Evolutionary conservation across 306 rosid genomes (phyloP).

Genomic region (Alnus rubra): DNA sequence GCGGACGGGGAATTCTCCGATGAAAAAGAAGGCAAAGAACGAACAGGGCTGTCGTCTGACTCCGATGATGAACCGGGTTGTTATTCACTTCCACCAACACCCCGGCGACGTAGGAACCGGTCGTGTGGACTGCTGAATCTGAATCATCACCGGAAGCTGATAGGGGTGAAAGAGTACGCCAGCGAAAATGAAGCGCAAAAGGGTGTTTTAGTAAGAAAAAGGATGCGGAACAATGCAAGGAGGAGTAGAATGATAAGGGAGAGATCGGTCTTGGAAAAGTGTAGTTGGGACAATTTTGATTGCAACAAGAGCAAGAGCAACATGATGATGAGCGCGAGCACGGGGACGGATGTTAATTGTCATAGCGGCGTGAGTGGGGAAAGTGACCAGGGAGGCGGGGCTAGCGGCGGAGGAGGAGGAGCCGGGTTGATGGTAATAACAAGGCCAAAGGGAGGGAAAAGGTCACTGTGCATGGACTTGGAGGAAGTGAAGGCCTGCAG

Average conservation of each 20-base stretch:
- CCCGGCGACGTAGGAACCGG: slow-evolving; percentile 33
- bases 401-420: slow-evolving; percentile 26
- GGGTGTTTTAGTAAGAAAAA: background rate
- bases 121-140: background rate
- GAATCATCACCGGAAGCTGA: background rate
- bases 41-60: slow-evolving; percentile 34
- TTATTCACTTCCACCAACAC: slow-evolving; percentile 64
- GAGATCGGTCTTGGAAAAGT: slow-evolving; percentile 7
- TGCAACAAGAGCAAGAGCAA: slow-evolving; percentile 9
- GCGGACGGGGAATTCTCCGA: slow-evolving; percentile 52
- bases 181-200: slow-evolving; percentile 60
- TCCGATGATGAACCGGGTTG: slow-evolving; percentile 58
- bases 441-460: slow-evolving; percentile 74
- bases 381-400: slow-evolving; percentile 43
- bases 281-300: slow-evolving; percentile 9
- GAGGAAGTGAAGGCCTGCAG: slow-evolving; percentile 90
- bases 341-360: slow-evolving; percentile 10
- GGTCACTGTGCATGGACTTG: slow-evolving; percentile 69
- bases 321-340: background rate
- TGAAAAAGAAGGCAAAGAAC: slow-evolving; percentile 27
- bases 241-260: slow-evolving; percentile 32
- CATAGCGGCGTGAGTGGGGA: slow-evolving; percentile 39
- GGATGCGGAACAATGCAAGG: slow-evolving; percentile 11
- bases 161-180: slow-evolving; percentile 43
- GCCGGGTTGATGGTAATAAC: slow-evolving; percentile 56